Evolutionary conservation across 371 early-diverging fungal genomes (phyloP).

Genomic region (Parasitella parasitica): DNA sequence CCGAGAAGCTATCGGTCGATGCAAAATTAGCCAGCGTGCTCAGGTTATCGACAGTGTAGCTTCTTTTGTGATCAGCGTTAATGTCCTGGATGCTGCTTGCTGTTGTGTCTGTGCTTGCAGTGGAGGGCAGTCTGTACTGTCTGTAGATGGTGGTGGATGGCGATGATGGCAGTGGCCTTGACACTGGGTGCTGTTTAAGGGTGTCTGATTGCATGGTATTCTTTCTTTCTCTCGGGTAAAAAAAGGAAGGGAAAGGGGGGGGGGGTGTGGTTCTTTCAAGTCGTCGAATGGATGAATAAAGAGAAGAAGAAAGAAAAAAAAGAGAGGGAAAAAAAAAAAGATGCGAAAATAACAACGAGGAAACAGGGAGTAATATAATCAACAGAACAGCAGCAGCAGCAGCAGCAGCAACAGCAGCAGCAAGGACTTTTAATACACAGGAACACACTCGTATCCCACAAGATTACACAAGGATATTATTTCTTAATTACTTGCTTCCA

Average conservation of each 20-base stretch:
- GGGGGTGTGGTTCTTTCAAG: not conserved
- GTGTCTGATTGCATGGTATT: no score
- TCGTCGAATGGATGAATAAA: not conserved
- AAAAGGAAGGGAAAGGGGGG: not conserved
- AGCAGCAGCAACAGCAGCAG: no score
- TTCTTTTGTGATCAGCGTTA: conserved; percentile 10
- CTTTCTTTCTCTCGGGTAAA: no score
- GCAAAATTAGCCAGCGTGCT: conserved; percentile 13
- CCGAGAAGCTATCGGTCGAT: not conserved
- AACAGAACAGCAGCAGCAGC: no score
- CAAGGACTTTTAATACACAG: not conserved
- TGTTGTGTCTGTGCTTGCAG: conserved; percentile 2
- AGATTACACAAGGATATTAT: not conserved
- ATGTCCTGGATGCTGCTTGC: not conserved
- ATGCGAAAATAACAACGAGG: not conserved
- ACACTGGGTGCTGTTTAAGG: not conserved
- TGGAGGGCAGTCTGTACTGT: conserved; percentile 18
- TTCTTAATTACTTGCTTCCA: conserved; percentile 23
- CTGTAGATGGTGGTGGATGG: conserved; percentile 25
- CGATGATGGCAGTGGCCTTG: conserved; percentile 1
- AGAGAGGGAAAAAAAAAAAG: not conserved
- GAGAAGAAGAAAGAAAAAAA: not conserved
- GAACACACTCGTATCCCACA: not conserved
- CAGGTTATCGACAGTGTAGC: conserved; percentile 15
- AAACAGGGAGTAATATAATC: not conserved